Percentiles rank a stretch among this genome's conserved stretches.
Conservation (phyloP, 1,284 basidiomycete species). For the Ganoderma sinense region DNA sequence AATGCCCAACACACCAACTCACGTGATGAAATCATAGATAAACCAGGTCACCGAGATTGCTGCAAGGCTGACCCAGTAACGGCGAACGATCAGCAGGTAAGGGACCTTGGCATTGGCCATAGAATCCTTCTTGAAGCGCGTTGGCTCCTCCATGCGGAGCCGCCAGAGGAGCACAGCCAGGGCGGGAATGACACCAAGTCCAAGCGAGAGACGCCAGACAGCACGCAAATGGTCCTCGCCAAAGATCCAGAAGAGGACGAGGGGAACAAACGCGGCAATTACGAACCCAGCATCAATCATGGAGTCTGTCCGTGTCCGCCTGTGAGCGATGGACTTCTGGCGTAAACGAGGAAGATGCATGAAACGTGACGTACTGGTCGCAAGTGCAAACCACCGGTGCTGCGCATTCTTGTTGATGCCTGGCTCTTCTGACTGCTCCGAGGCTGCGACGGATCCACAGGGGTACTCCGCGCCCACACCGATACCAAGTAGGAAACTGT, state of each 20-base stretch:
- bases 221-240: constrained; percentile 82
- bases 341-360: constrained; percentile 6
- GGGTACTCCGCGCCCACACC: constrained; percentile 93
- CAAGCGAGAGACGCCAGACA: constrained; percentile 90
- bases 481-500: constrained; percentile 81
- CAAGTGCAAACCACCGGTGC: constrained; percentile 87
- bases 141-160: constrained; percentile 83
- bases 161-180: constrained; percentile 88
- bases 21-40: constrained; percentile 85
- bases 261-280: constrained; percentile 82
- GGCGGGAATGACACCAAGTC: constrained; percentile 88
- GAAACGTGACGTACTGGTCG: constrained; percentile 70
- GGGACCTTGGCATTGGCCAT: constrained; percentile 83
- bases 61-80: constrained; percentile 77
- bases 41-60: constrained; percentile 86
- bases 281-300: constrained; percentile 95
- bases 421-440: constrained; percentile 89
- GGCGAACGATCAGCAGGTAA: constrained; percentile 80
- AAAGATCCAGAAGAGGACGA: constrained; percentile 90
- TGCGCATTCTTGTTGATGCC: constrained; percentile 82
- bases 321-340: not conserved
- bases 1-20: constrained; percentile 37
- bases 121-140: constrained; percentile 71
- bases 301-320: constrained; percentile 52
- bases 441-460: constrained; percentile 90